These are phyloP conservation scores for Cyclostephanos tholiformis DNA, from an alignment of 108 stramenopile species.

Conservation along the genomic window DNA sequence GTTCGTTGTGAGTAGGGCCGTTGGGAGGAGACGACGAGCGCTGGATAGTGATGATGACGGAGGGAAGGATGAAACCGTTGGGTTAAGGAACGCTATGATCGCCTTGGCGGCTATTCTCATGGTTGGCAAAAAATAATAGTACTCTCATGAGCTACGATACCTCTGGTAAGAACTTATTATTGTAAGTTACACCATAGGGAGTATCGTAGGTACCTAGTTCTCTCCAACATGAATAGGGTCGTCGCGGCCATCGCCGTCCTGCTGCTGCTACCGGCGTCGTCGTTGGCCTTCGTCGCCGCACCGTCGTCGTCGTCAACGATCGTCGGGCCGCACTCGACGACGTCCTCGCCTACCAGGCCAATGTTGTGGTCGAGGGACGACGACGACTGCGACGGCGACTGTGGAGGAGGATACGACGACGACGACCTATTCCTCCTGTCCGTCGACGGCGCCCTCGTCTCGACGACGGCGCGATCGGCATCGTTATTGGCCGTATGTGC, in stretches of 20 bases:
- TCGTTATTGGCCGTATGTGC: constrained; percentile 34
- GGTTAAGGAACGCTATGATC: too few species aligned
- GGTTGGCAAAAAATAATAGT: neutral
- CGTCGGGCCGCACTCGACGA: too few species aligned
- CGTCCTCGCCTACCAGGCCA: neutral
- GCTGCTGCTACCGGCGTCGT: neutral
- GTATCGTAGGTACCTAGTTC: too few species aligned
- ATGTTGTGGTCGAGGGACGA: neutral
- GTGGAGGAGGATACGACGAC: neutral
- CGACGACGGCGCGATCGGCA: constrained; percentile 11
- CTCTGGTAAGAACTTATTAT: too few species aligned
- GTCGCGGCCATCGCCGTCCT: neutral
- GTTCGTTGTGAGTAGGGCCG: neutral
- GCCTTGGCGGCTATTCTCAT: neutral
- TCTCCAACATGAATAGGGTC: too few species aligned
- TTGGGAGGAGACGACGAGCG: constrained; percentile 3
- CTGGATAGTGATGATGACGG: neutral
- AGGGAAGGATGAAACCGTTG: constrained; percentile 16
- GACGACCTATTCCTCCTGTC: constrained; percentile 37
- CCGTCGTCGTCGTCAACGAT: too few species aligned
- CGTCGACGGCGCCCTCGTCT: constrained; percentile 43
- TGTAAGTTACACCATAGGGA: too few species aligned
- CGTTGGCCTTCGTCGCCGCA: too few species aligned
- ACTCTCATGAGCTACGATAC: too few species aligned
- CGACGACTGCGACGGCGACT: neutral